Base-by-base conservation (phyloP, 192 early-diverging fungal species). In the Paraglomus brasilianum region DNA sequence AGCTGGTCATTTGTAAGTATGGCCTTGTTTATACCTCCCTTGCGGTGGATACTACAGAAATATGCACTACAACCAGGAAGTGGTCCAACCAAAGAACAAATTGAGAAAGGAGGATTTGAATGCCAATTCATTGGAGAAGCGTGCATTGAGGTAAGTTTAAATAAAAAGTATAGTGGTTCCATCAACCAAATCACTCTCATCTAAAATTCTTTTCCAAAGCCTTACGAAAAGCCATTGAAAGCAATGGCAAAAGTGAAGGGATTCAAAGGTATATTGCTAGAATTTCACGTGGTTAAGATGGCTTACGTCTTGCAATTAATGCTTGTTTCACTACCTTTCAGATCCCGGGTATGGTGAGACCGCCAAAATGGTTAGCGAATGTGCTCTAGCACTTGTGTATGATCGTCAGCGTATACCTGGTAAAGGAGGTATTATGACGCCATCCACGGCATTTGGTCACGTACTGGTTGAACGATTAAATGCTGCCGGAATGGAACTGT, bases 341-440 rank as follows among this genome's bases (percentile, higher is more conserved):
- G 94, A 96, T 67, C 88, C 92, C 9, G 92, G 93, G 1, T 97
- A 97, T 76, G 80, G 79, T 36, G 92, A 92, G 69, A 95, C 92
- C 1, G 85, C 85, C 57, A 83, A 83, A 48, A 91, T 92, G 80
- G 71, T 94, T 22, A 83, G 87, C 24, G 92, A 97, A 66, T 78
- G 88, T 38, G 93, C 92, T 0, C 76, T 95, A 17, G 88, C 85
- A 55, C 69, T 95, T 55, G 84, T 89, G 8, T 74, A 89, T 50
- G 81, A 87, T 39, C 76, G 82, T 15, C 78, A 84, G 47, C 43
- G 74, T 1, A 52, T 83, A 9, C 81, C 85, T 60, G 73, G 83
- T 30, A 82, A 79, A 52, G 90, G 88, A 5, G 95, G 93, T 47
- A 82, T 97, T 7, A 77, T 92, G 40, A 92, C 95, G 21, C 87